phyloP scores from a whole-genome alignment of 139 green algal species.

The Chlamydomonas sphaeroides region DNA sequence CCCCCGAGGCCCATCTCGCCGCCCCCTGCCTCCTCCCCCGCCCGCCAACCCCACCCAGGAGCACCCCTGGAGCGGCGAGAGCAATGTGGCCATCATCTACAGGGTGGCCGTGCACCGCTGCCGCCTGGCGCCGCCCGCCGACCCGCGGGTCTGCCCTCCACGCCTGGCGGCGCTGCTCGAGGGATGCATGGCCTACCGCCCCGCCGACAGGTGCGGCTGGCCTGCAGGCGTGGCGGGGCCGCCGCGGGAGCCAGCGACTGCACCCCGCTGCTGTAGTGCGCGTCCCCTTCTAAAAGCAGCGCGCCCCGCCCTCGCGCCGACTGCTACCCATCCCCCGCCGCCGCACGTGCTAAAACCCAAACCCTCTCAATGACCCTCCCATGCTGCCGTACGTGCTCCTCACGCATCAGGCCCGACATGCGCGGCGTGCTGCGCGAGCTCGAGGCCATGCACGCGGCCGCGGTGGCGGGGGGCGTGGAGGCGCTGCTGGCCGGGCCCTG shows the following conservation, averaged over 20 bases:
- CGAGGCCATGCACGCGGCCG: neutral
- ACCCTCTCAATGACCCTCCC: no score
- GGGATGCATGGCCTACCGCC: conserved; percentile 29
- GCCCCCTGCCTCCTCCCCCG: no score
- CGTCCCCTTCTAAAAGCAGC: no score
- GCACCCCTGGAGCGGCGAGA: conserved; percentile 49
- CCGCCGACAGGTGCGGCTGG: neutral
- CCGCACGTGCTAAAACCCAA: no score
- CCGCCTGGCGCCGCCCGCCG: conserved; percentile 22
- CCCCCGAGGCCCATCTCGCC: no score
- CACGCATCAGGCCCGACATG: conserved; percentile 37
- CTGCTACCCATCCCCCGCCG: no score
- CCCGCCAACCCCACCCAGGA: no score
- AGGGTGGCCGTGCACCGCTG: conserved; percentile 47
- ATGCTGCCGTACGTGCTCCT: no score
- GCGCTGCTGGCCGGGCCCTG: neutral
- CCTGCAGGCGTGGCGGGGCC: no score
- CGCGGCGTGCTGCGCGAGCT: conserved; percentile 14
- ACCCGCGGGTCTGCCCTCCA: conserved; percentile 6
- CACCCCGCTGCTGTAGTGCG: no score
- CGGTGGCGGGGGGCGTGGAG: neutral
- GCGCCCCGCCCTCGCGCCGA: no score
- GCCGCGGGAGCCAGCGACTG: no score
- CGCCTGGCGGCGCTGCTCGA: conserved; percentile 26
- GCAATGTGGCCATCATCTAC: conserved; percentile 63